Evolutionary conservation across 2,329 filamentous ascomycete genomes (phyloP).

Genomic region (Phoma sp.): DNA sequence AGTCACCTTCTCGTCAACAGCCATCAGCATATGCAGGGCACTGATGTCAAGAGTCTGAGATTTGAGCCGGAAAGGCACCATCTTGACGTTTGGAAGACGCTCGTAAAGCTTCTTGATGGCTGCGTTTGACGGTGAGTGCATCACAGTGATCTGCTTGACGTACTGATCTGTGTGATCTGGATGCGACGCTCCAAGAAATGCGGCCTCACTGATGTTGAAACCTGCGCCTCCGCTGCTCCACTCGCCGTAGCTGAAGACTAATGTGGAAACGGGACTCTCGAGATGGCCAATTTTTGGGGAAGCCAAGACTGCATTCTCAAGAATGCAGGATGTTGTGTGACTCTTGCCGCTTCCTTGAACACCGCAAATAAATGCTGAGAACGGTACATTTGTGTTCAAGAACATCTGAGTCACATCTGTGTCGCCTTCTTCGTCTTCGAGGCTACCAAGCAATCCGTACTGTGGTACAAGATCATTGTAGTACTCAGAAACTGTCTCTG

Average conservation of each 20-base stretch:
- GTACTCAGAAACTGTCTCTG: constrained; percentile 4
- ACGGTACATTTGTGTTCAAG: constrained; percentile 63
- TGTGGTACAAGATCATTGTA: constrained; percentile 22
- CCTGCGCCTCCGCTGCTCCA: constrained; percentile 55
- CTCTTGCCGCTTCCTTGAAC: constrained; percentile 69
- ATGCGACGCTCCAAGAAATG: constrained; percentile 57
- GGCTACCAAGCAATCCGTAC: constrained; percentile 18
- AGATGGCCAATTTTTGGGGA: constrained; percentile 54
- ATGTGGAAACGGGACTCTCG: constrained; percentile 62
- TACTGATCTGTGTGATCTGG: constrained; percentile 15
- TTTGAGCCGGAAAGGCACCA: constrained; percentile 57
- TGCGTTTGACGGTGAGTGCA: constrained; percentile 36
- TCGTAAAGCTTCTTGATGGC: constrained; percentile 30
- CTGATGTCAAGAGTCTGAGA: constrained; percentile 59
- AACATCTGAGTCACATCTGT: constrained; percentile 43
- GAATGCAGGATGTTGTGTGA: constrained; percentile 65
- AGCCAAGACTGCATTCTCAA: constrained; percentile 55
- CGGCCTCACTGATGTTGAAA: constrained; percentile 64
- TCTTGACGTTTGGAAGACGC: constrained; percentile 50
- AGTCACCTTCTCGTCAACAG: constrained; percentile 21
- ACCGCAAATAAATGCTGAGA: constrained; percentile 69
- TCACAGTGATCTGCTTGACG: constrained; percentile 30
- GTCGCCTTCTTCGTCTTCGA: background rate
- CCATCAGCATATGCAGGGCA: constrained; percentile 52
- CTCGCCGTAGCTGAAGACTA: constrained; percentile 64